Percentiles rank a stretch among this genome's conserved stretches.
Evolutionary conservation across 176 grass and related monocot species (phyloP).

Genomic region (Carex parvula): DNA sequence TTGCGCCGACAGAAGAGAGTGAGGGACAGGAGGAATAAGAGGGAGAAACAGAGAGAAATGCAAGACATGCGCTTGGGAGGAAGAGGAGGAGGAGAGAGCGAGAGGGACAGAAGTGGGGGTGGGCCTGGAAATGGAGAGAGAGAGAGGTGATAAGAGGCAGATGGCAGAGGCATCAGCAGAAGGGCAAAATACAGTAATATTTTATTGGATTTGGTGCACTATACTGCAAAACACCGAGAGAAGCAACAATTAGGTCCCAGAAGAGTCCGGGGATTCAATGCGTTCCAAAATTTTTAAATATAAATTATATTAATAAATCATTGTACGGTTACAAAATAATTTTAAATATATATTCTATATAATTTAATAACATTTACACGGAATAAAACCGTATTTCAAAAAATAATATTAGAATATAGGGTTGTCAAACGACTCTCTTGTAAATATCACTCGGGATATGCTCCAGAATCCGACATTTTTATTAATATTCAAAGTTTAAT

Average conservation of each 20-base stretch:
- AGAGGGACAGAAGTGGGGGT: not conserved
- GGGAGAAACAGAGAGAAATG: not conserved
- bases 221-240: not conserved
- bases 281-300: not conserved
- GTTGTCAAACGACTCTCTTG: not conserved
- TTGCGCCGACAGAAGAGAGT: constrained; percentile 9
- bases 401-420: not conserved
- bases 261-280: not conserved
- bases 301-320: too few species aligned
- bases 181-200: not conserved
- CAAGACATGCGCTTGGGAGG: not conserved
- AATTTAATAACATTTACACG: not conserved
- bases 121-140: constrained; percentile 14
- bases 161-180: not conserved
- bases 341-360: not conserved
- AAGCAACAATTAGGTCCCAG: not conserved
- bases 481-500: too few species aligned
- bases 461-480: too few species aligned
- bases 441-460: too few species aligned
- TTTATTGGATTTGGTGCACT: constrained; percentile 1
- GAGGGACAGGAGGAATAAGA: constrained; percentile 1
- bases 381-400: not conserved
- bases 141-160: constrained; percentile 1
- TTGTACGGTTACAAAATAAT: too few species aligned
- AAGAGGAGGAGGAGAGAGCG: not conserved